Evolutionary conservation across 192 early-diverging fungal species (phyloP).

Genomic region (Geosiphon pyriformis): DNA sequence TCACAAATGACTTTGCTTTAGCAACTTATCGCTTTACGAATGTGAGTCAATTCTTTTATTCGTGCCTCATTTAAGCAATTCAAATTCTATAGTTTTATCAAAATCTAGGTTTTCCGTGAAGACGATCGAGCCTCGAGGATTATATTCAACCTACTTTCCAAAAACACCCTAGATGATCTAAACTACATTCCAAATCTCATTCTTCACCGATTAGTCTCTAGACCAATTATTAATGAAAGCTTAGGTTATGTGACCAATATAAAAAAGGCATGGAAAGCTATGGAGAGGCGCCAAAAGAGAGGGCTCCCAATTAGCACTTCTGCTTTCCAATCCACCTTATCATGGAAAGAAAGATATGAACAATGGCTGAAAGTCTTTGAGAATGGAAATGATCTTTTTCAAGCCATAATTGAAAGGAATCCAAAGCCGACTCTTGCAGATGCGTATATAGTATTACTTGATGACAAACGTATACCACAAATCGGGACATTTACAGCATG

Average conservation of each 20-base stretch:
- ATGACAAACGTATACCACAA: background rate
- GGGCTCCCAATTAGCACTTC: background rate
- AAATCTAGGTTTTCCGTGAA: background rate
- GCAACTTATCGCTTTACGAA: background rate
- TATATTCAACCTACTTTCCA: background rate
- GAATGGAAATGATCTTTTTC: background rate
- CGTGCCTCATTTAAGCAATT: background rate
- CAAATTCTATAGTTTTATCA: background rate
- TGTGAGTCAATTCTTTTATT: background rate
- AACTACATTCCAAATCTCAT: background rate
- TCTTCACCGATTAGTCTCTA: background rate
- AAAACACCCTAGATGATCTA: background rate
- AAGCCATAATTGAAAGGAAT: background rate
- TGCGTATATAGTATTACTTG: background rate
- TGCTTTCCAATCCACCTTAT: background rate
- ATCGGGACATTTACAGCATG: background rate
- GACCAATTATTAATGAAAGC: background rate
- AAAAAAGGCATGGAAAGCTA: background rate
- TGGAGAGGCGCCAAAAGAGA: background rate
- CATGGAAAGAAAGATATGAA: background rate
- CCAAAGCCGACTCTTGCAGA: background rate
- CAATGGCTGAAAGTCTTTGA: background rate
- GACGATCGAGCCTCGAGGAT: background rate
- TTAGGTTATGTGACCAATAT: background rate
- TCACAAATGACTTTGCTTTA: background rate